Evolutionary conservation across 805 yeast genomes (phyloP).

Genomic region (Naumovozyma dairenensis): DNA sequence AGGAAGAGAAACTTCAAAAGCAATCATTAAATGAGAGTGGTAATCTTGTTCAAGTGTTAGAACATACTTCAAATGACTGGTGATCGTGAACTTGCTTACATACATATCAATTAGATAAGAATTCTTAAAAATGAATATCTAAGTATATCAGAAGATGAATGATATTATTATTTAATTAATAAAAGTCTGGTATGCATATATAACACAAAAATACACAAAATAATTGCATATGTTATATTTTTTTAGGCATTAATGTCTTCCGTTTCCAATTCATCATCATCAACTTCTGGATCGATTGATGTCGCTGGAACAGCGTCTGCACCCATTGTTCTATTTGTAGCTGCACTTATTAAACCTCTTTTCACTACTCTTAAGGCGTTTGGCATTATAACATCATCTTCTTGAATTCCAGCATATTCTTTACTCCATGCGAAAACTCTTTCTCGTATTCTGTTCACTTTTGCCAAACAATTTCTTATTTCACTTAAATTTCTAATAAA

Average conservation of each 20-base stretch:
- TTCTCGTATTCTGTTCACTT: constrained; percentile 66
- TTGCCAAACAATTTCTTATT: constrained; percentile 63
- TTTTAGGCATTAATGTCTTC: not conserved
- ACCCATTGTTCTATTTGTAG: constrained; percentile 25
- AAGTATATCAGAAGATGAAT: too few relatives aligned
- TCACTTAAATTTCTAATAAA: constrained; percentile 69
- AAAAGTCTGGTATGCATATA: too few relatives aligned
- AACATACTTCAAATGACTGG: constrained; percentile 30
- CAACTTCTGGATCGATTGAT: constrained; percentile 2
- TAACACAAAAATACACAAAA: too few relatives aligned
- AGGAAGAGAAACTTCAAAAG: constrained; percentile 4
- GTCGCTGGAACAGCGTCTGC: constrained; percentile 5
- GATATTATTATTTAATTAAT: too few relatives aligned
- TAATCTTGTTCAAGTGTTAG: constrained; percentile 34
- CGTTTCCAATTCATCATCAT: constrained; percentile 3
- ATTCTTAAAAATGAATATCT: too few relatives aligned
- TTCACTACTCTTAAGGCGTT: constrained; percentile 28
- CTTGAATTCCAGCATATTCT: constrained; percentile 65
- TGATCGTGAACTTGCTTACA: too few relatives aligned
- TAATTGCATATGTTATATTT: too few relatives aligned
- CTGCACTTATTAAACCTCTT: constrained; percentile 29
- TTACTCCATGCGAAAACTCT: constrained; percentile 74
- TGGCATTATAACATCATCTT: constrained; percentile 34
- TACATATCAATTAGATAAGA: too few relatives aligned
- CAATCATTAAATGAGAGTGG: constrained; percentile 6